Base-by-base conservation (phyloP, 2,329 filamentous ascomycete genomes). In the Trichoderma arundinaceum region DNA sequence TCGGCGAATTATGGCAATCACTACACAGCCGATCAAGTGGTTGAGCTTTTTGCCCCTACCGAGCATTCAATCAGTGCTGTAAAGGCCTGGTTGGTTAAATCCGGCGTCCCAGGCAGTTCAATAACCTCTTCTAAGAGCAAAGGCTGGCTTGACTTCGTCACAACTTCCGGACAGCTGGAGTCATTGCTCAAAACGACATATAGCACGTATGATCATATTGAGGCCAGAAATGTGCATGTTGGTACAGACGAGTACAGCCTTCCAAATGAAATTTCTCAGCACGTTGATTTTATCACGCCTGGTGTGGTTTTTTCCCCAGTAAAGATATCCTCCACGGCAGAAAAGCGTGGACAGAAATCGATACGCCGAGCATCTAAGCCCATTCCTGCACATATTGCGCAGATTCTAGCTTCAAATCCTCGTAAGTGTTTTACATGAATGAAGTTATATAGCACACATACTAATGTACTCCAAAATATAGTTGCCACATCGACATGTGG, bases 131-230 rank as follows among this genome's bases (percentile, higher is more conserved):
- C 84, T 0, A 77, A 79, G 48, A 82, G 82, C 33, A 80, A 82
- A 61, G 81, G 81, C 57, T 87, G 85, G 83, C 71, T 87, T 19
- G 76, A 79, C 10, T 86, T 88, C 71, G 79, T 85, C 64, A 83
- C 84, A 8, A 83, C 83, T 6, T 82, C 82, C 3, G 75, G 79
- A 41, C 82, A 88, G 71, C 80, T 83, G 6, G 84, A 87, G 72
- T 72, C 74, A 19, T 77, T 88, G 17, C 78, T 88, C 54, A 79
- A 80, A 69, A 81, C 85, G 7, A 76, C 84, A 65, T 86, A 85
- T 69, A 80, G 85, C 68, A 72, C 82, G 49, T 86, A 83, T 70
- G 75, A 80, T 68, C 81, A 84, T 69, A 56, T 49, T 9, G 69
- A 71, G 9, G 68, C 71, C 1, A 66, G 78, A 63, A 68, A 74